Base-by-base conservation (phyloP, 768 basidiomycete species). In the Calocera cornea region DNA sequence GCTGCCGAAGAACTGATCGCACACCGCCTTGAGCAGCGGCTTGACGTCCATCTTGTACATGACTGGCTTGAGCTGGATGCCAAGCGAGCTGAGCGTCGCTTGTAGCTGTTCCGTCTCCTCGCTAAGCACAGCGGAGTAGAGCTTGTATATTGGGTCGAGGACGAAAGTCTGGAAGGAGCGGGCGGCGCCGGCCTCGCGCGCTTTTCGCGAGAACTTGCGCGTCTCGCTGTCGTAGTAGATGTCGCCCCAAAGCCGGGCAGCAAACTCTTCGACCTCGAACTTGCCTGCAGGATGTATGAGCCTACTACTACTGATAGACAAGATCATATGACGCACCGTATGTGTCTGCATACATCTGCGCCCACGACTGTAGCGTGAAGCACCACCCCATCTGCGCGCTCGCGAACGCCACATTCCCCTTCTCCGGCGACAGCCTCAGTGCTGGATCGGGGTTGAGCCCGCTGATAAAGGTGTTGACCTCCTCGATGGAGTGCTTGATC, bases 11-110 rank as follows among this genome's bases (percentile, higher is more conserved):
- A 99, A 99, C 75, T 97, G 95, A 73, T 90, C 89, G 69, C 97
- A 79, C 14, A 98, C 88, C 41, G 88, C 92, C 78, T 97, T 97
- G 71, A 99, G 80, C 64, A 99, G 79, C 1, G 97, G 97, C 66
- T 95, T 81, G 3, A 94, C 94, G 74, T 99, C 97, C 92, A 99
- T 97, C 81, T 97, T 98, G 83, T 88, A 99, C 84, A 92, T 89
- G 34, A 93, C 82, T 0, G 94, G 89, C 78, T 95, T 97, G 71
- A 99, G 80, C 41, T 84, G 80, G 73, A 99, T 98, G 1, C 86
- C 86, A 36, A 99, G 82, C 11, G 82, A 80, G 11, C 78, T 79
- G 54, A 99, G 80, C 2, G 95, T 99, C 68, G 81, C 82, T 75
- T 87, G 89, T 38, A 99, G 83, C 34, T 83, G 82, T n/a, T 92